These are phyloP conservation scores for Brassica juncea DNA, from an alignment of 345 rosid genomes.

Conservation along the genomic window DNA sequence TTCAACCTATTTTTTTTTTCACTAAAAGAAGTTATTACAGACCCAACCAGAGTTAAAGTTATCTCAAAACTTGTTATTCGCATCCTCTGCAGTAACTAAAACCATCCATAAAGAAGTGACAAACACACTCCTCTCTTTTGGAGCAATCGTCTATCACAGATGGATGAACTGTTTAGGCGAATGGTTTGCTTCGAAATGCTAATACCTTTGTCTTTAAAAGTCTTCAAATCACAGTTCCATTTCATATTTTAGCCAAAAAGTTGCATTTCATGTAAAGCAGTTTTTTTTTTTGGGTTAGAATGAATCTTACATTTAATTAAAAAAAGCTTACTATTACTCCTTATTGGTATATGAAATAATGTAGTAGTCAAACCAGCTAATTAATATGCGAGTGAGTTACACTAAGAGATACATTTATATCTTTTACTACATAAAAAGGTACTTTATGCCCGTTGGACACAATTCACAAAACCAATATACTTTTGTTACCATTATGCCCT, in stretches of 20 bases:
- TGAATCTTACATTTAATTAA: background rate
- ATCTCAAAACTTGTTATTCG: background rate
- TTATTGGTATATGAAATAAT: background rate
- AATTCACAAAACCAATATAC: too few relatives aligned
- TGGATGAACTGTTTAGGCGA: background rate
- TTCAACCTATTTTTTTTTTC: background rate
- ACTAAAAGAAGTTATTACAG: background rate
- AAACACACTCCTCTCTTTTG: background rate
- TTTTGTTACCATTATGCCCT: too few relatives aligned
- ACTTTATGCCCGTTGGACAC: too few relatives aligned
- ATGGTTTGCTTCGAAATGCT: background rate
- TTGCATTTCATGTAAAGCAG: too few relatives aligned
- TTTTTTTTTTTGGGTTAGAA: background rate
- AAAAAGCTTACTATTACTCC: too few relatives aligned
- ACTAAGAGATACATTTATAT: too few relatives aligned
- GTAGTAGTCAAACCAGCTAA: slow-evolving; percentile 6
- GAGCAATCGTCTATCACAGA: background rate
- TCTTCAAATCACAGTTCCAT: background rate
- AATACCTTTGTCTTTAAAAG: background rate
- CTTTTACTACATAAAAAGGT: too few relatives aligned
- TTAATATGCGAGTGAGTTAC: background rate
- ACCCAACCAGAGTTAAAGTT: background rate
- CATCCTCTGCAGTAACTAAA: background rate
- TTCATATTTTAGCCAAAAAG: background rate
- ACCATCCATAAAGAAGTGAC: background rate